Base-by-base conservation (phyloP, 1,284 basidiomycete species). In the Hypsizygus ulmarius region DNA sequence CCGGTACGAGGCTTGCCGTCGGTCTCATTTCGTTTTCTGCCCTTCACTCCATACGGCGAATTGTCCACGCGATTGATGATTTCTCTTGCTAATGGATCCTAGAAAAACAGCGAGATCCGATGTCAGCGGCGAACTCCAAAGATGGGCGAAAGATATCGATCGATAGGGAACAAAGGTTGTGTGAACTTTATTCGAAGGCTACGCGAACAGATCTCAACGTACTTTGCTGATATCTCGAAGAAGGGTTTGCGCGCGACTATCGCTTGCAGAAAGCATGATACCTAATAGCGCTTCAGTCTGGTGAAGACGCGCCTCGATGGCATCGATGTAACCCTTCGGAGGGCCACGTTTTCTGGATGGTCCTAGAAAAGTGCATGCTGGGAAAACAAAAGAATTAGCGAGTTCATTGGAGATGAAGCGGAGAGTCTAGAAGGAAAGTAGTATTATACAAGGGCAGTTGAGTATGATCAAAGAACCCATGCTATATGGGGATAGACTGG, bases 281-380 rank as follows among this genome's bases (percentile, higher is more conserved):
- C 89, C 90, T 15, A 93, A 70, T 36, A 93, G 72, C 0, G 90
- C 89, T 63, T 93, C 91, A 34, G 89, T 89, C 60, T 93, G 89
- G 59, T 93, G 91, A 8, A 93, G 71, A 9, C 90, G 81, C 9
- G 87, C 87, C 65, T 93, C 90, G 59, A 93, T 91, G 19, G 90
- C 90, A 63, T 93, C 89, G 62, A 93, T 93, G 71, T 93, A 93
- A 2, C 91, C 91, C 61, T 90, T 91, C 10, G 90, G 90, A 6
- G 90, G 90, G 1, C 87, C 87, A 53, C 87, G 81, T 63, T 92
- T 92, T 53, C 87, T 78, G 8, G 84, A 89, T 3, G 87, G 87
- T 1, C 89, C 90, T 34, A 90, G 73, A 64, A 88, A 93, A 0
- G 89, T 93, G 61, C 90, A 93, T 38, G 80, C 85, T 78, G 63